A percentile compares a stretch with the other conserved stretches of the same genome.
Evolutionary conservation across 2,329 filamentous ascomycete species (phyloP).

Genomic region (Microsporum canis): DNA sequence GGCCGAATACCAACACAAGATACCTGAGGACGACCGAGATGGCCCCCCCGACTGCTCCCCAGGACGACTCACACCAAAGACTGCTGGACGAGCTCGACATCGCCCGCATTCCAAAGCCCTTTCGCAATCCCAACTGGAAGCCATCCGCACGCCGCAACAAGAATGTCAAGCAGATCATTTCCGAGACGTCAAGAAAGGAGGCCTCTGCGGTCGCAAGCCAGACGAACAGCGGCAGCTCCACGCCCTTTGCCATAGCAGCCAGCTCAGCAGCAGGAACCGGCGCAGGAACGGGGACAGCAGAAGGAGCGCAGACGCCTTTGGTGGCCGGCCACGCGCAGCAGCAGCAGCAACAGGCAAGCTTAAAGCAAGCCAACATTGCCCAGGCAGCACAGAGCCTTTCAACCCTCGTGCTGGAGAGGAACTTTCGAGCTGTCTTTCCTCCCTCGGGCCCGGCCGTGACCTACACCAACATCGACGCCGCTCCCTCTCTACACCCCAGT

Average conservation of each 20-base stretch:
- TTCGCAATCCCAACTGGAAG: slow-evolving; percentile 83
- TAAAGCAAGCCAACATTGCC: slow-evolving; percentile 61
- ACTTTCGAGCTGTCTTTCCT: slow-evolving; percentile 38
- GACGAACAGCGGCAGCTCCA: slow-evolving; percentile 68
- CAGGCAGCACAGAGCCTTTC: slow-evolving; percentile 79
- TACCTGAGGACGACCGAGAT: background rate
- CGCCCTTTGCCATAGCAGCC: slow-evolving; percentile 41
- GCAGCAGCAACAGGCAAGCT: slow-evolving; percentile 30
- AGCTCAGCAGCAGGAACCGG: slow-evolving; percentile 18
- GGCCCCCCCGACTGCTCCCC: slow-evolving; percentile 27
- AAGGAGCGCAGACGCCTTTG: slow-evolving; percentile 31
- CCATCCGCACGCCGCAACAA: slow-evolving; percentile 95
- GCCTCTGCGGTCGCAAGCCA: slow-evolving; percentile 77
- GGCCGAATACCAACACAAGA: background rate
- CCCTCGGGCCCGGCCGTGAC: slow-evolving; percentile 60
- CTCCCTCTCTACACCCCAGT: slow-evolving; percentile 67
- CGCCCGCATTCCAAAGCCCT: slow-evolving; percentile 71
- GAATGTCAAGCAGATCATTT: slow-evolving; percentile 92
- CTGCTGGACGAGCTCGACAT: slow-evolving; percentile 90
- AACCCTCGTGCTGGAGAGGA: slow-evolving; percentile 81
- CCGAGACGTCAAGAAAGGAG: slow-evolving; percentile 78
- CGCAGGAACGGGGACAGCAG: slow-evolving; percentile 21
- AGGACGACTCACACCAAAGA: slow-evolving; percentile 71
- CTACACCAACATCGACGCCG: slow-evolving; percentile 94
- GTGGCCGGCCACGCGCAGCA: slow-evolving; percentile 27